Evolutionary conservation across 768 basidiomycete species (phyloP), one percentile per base, ranked within the genome.

Genomic region (Termitomyces heimii): DNA sequence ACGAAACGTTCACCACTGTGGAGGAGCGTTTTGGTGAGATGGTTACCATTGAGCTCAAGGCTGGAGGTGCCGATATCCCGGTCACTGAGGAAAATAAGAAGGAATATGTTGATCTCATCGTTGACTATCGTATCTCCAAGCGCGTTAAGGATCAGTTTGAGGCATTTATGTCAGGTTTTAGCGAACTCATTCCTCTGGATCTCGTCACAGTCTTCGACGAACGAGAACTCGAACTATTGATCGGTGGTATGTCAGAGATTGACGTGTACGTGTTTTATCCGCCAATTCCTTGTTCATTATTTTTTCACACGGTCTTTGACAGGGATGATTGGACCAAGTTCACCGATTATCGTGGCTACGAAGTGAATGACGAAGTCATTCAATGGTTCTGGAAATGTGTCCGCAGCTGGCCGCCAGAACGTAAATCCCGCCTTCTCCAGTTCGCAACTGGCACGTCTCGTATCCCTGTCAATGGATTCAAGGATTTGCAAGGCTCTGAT

Each of bases 341-440:
- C 74, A 99, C 97, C 37, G 97, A 98, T 70, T 98, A 98, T 74
- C 88, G 96, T 62, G 96, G 94, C 16, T 96, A 95, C 68, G 92
- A 94, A 73, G 85, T 92, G 73, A 90, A 88, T 65, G 94, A 96
- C 68, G 93, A 96, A 67, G 92, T 95, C 48, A 95, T 99, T 56
- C 94, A 98, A 68, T 99, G 97, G 97, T 99, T 99, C 88, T 99
- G 97, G 97, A 94, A 98, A 76, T 94, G 93, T 66, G 92, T 99
- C 45, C 89, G 92, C 63, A 85, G 88, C 65, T 99, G 97, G 97
- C 96, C 97, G 12, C 87, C 96, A 0, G 97, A 99, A 77, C 88
- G 95, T 73, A 99, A 99, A 77, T 94, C 92, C 14, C 91, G 96
- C 32, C 73, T 98, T 52, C 76, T 98, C 54, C 96, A 98, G 72